Conservation (phyloP, 495 filamentous ascomycete species). For the Neurospora cerealis region DNA sequence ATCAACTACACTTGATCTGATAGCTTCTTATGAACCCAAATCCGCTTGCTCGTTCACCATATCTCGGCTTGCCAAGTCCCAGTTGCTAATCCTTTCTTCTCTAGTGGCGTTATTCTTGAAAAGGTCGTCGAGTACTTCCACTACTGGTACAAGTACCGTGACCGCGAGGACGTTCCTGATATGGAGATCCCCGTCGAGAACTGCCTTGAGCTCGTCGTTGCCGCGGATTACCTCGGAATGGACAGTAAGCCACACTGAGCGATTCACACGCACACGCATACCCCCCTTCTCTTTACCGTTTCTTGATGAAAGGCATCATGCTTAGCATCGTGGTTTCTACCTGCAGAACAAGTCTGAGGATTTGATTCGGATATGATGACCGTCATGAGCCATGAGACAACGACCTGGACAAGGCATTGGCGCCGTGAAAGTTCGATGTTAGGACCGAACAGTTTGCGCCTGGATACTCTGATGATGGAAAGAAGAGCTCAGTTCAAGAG, state of each 20-base stretch:
- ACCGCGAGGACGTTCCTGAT: conserved; percentile 71
- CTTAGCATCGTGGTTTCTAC: not conserved
- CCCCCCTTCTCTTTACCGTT: not conserved
- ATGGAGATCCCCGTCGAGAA: conserved; percentile 85
- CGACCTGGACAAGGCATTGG: not conserved
- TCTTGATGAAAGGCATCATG: not conserved
- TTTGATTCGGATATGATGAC: not conserved
- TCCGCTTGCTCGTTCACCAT: not conserved
- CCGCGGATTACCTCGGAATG: conserved; percentile 66
- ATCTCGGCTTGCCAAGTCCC: not conserved
- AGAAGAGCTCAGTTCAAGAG: not conserved
- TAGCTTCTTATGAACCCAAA: conserved; percentile 1
- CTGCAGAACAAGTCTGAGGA: conserved; percentile 9
- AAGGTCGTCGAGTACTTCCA: conserved; percentile 89
- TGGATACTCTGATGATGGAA: not conserved
- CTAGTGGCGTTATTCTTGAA: conserved; percentile 71
- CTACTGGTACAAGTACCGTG: conserved; percentile 74
- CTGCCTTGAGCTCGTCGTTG: conserved; percentile 82
- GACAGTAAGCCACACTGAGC: conserved; percentile 23
- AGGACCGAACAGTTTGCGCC: not conserved
- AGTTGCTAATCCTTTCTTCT: not conserved
- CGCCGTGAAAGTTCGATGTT: not conserved
- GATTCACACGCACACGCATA: not conserved
- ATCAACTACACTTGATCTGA: conserved; percentile 53
- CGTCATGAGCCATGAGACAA: not conserved